phyloP scores from a whole-genome alignment of 1,284 basidiomycete genomes.

The Marasmius tenuissimus region DNA sequence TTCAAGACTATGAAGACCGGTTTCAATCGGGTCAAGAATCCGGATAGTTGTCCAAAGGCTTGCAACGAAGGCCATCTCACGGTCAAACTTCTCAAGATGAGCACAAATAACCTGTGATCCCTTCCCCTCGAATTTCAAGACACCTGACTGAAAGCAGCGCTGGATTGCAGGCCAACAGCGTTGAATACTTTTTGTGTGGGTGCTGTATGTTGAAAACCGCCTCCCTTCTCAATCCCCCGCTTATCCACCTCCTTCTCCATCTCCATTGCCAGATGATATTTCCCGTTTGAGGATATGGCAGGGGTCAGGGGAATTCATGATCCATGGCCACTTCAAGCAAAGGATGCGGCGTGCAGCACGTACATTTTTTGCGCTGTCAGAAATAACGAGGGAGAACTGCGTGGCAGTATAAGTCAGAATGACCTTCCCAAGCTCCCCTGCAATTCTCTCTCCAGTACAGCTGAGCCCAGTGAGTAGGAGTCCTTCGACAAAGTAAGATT shows the following conservation, averaged over 20 bases:
- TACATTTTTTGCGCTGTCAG: conserved; percentile 15
- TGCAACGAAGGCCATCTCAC: background rate
- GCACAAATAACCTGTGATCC: background rate
- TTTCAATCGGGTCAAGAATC: conserved; percentile 8
- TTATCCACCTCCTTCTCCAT: conserved; percentile 6
- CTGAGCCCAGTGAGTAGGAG: conserved; percentile 13
- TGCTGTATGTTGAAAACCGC: conserved; percentile 12
- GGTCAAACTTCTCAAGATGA: background rate
- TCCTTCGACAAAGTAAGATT: conserved; percentile 13
- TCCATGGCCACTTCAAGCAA: conserved; percentile 16
- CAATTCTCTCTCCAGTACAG: conserved; percentile 8
- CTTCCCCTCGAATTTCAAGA: conserved; percentile 9
- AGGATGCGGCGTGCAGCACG: conserved; percentile 9
- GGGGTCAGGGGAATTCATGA: conserved; percentile 16
- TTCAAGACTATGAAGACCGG: conserved; percentile 11
- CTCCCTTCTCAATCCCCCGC: conserved; percentile 7
- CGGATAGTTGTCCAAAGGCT: background rate
- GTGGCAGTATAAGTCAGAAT: conserved; percentile 10
- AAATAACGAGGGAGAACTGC: conserved; percentile 14
- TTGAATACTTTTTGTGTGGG: conserved; percentile 10
- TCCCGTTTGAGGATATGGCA: conserved; percentile 16
- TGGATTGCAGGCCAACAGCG: conserved; percentile 11
- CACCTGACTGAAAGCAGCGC: background rate
- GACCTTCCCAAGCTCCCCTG: conserved; percentile 5
- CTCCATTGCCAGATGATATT: conserved; percentile 13